Percentiles rank a stretch among this genome's conserved stretches.
These are phyloP conservation scores for Quercus rubra DNA, from an alignment of 306 rosid genomes.

Conservation along the genomic window DNA sequence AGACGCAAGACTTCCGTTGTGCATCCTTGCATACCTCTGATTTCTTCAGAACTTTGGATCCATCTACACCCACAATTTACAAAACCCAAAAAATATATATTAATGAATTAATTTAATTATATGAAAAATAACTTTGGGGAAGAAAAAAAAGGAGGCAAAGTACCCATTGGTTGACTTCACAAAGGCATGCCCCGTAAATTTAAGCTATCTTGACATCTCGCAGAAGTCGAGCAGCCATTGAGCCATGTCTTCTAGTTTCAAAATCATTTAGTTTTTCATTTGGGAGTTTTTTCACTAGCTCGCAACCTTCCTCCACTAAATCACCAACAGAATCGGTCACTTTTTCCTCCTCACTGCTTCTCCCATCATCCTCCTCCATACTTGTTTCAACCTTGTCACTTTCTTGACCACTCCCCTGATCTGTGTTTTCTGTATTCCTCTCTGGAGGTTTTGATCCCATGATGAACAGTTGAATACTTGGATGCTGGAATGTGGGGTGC, in stretches of 20 bases:
- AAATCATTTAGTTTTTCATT: slow-evolving; percentile 58
- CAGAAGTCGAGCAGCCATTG: slow-evolving; percentile 86
- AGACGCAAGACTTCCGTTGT: too few species aligned
- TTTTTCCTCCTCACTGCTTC: slow-evolving; percentile 17
- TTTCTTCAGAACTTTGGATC: too few species aligned
- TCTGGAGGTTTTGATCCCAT: slow-evolving; percentile 49
- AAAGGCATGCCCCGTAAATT: not conserved
- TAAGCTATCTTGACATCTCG: slow-evolving; percentile 63
- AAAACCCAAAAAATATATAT: too few species aligned
- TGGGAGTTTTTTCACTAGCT: slow-evolving; percentile 19
- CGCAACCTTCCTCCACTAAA: slow-evolving; percentile 32
- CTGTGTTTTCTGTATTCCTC: slow-evolving; percentile 26
- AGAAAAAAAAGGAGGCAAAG: too few species aligned
- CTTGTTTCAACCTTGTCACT: slow-evolving; percentile 29
- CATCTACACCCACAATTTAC: too few species aligned
- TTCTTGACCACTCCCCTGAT: slow-evolving; percentile 23
- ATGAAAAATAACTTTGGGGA: too few species aligned
- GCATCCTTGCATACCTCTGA: too few species aligned
- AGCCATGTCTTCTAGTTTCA: slow-evolving; percentile 84
- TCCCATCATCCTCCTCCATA: slow-evolving; percentile 26
- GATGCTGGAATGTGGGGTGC: slow-evolving; percentile 90
- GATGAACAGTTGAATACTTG: slow-evolving; percentile 75
- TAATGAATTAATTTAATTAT: too few species aligned
- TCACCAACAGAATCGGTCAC: slow-evolving; percentile 28
- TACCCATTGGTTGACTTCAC: not conserved